A percentile compares a stretch with the other conserved stretches of the same genome.
phyloP scores from a whole-genome alignment of 441 rosid genomes.

The Erysimum pusillum region DNA sequence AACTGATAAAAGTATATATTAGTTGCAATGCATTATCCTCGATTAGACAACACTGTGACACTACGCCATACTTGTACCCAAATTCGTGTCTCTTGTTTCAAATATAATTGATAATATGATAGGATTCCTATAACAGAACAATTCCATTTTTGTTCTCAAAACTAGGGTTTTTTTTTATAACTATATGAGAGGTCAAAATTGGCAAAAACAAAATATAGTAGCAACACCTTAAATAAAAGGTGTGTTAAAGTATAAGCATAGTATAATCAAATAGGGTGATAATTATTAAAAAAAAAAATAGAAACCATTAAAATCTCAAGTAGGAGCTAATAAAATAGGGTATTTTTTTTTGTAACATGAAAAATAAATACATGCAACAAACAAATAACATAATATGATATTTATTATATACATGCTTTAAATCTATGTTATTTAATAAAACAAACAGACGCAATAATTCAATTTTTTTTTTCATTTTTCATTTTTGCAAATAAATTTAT shows the following conservation, averaged over 20 bases:
- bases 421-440: no score
- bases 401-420: no score
- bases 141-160: background rate
- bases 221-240: background rate
- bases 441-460: background rate
- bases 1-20: slow-evolving; percentile 8
- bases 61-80: slow-evolving; percentile 21
- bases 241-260: background rate
- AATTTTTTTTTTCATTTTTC: background rate
- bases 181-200: background rate
- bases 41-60: slow-evolving; percentile 35
- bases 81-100: slow-evolving; percentile 14
- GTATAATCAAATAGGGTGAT: background rate
- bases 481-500: background rate
- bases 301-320: background rate
- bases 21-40: slow-evolving; percentile 29
- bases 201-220: background rate
- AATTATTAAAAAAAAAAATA: background rate
- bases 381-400: background rate
- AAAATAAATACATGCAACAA: background rate
- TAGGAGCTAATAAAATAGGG: background rate
- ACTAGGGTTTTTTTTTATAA: background rate
- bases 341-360: background rate
- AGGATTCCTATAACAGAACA: slow-evolving; percentile 4
- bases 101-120: slow-evolving; percentile 1